phyloP scores from a whole-genome alignment of 805 yeast genomes.

The Hanseniaspora valbyensis region DNA sequence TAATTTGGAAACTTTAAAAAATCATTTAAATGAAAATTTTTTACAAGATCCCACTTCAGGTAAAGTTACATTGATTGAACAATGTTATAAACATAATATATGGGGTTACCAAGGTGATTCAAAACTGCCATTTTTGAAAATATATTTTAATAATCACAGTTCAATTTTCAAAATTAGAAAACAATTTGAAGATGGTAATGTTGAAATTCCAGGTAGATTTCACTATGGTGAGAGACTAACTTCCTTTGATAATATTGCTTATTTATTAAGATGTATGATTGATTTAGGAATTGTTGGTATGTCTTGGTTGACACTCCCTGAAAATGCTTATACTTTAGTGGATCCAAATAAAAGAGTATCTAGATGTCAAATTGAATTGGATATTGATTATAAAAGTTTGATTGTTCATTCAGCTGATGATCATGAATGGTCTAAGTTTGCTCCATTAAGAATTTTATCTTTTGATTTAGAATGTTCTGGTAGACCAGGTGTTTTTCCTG shows the following conservation, averaged over 20 bases:
- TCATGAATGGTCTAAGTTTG: conserved; percentile 72
- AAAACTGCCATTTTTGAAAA: conserved; percentile 67
- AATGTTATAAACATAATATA: conserved; percentile 65
- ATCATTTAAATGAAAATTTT: conserved; percentile 35
- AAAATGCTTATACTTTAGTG: conserved; percentile 49
- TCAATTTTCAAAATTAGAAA: conserved; percentile 59
- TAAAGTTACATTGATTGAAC: conserved; percentile 48
- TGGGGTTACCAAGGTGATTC: conserved; percentile 86
- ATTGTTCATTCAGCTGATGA: conserved; percentile 83
- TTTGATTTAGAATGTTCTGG: conserved; percentile 99
- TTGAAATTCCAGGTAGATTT: conserved; percentile 45
- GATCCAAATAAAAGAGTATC: conserved; percentile 38
- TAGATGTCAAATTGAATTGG: conserved; percentile 76
- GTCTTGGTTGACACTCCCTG: conserved; percentile 93
- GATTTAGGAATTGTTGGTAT: conserved; percentile 89
- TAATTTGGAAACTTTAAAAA: conserved; percentile 39
- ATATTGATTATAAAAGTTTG: conserved; percentile 54
- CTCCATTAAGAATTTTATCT: conserved; percentile 85
- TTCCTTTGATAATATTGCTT: conserved; percentile 85
- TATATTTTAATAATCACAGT: conserved; percentile 55
- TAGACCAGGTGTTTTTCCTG: conserved; percentile 92
- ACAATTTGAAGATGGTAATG: conserved; percentile 74
- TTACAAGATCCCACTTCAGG: conserved; percentile 35
- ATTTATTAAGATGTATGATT: conserved; percentile 74
- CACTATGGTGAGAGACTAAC: conserved; percentile 51